Percentiles rank a stretch among this genome's conserved stretches.
phyloP scores from a whole-genome alignment of 176 grass and related monocot species.

The Chloris gayana region DNA sequence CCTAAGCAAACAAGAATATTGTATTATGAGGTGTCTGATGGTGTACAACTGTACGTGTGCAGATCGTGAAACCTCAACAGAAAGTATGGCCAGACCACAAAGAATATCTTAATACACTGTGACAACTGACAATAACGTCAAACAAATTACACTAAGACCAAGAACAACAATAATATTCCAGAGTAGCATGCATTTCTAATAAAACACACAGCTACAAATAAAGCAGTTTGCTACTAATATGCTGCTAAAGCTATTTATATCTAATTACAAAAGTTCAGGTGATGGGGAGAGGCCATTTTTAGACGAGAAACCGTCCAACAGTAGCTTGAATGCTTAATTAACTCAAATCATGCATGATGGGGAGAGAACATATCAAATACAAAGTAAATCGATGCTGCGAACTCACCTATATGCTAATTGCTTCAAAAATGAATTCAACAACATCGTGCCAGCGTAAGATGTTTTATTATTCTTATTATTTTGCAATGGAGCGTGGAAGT shows the following conservation, averaged over 20 bases:
- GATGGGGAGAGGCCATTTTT: neutral
- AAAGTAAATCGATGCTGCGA: neutral
- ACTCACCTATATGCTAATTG: neutral
- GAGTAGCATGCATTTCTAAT: slow-evolving; percentile 5
- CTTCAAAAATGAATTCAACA: neutral
- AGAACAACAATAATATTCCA: neutral
- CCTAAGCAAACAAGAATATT: slow-evolving; percentile 54
- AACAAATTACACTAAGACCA: slow-evolving; percentile 17
- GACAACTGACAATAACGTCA: neutral
- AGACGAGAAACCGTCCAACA: neutral
- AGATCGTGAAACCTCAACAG: slow-evolving; percentile 14
- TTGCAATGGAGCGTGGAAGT: neutral
- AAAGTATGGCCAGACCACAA: neutral
- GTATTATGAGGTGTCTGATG: slow-evolving; percentile 23
- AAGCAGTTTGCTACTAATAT: neutral
- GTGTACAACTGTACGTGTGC: neutral
- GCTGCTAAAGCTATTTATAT: neutral
- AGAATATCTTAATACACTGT: neutral
- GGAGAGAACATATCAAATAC: neutral
- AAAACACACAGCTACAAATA: neutral
- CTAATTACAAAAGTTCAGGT: neutral
- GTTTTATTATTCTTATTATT: no score
- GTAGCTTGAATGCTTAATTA: neutral
- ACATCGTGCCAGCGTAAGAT: neutral
- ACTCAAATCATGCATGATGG: neutral